A percentile compares a stretch with the other conserved stretches of the same genome.
Conservation (phyloP, 73 alveolate genomes). For the Paramecium pentaurelia region DNA sequence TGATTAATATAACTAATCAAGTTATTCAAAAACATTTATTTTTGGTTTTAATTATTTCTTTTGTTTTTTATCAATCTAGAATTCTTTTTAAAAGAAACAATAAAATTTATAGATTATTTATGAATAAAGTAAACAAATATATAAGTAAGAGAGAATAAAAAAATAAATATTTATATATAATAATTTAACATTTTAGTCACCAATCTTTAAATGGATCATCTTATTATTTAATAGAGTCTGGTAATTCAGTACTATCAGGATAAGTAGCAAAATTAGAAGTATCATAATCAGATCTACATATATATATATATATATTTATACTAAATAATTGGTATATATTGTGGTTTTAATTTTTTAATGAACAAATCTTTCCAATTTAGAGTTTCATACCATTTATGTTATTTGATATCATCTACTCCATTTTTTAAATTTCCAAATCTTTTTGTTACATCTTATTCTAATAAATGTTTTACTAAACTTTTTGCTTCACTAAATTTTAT, state of each 20-base stretch:
- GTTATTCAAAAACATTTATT: neutral
- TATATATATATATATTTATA: neutral
- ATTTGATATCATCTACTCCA: slow-evolving; percentile 88
- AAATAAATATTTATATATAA: neutral
- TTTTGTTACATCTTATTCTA: slow-evolving; percentile 84
- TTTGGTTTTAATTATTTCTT: neutral
- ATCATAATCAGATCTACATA: slow-evolving; percentile 69
- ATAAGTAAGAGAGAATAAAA: too few species aligned
- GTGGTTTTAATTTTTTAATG: slow-evolving; percentile 76
- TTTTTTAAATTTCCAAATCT: slow-evolving; percentile 86
- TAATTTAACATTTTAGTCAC: slow-evolving; percentile 48
- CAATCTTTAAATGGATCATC: slow-evolving; percentile 93
- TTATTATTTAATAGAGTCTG: slow-evolving; percentile 69
- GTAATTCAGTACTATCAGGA: slow-evolving; percentile 86
- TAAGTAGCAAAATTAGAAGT: slow-evolving; percentile 84
- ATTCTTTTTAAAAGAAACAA: too few species aligned
- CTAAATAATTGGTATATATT: slow-evolving; percentile 81
- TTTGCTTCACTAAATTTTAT: slow-evolving; percentile 68
- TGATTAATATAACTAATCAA: slow-evolving; percentile 22
- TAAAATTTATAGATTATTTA: too few species aligned
- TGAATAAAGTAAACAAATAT: too few species aligned
- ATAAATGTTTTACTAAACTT: slow-evolving; percentile 78
- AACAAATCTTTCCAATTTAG: slow-evolving; percentile 66
- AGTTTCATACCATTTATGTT: slow-evolving; percentile 83
- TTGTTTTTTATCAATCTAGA: neutral